phyloP scores from a whole-genome alignment of 2,329 filamentous ascomycete species.

The Neofusicoccum umdonicola region DNA sequence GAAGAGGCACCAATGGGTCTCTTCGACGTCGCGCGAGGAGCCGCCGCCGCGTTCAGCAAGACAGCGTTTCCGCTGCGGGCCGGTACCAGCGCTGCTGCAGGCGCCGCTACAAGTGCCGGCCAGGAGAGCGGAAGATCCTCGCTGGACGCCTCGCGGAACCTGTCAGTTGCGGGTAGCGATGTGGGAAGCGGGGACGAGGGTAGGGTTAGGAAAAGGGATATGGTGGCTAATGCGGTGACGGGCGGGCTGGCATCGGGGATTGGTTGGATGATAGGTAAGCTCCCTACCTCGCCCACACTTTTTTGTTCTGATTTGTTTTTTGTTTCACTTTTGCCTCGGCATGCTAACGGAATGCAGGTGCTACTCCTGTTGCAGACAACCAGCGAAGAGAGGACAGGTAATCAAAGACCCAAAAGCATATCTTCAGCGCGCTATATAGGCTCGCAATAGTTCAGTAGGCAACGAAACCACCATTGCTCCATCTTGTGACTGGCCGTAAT shows the following conservation, averaged over 20 bases:
- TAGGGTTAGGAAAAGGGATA: constrained; percentile 68
- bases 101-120: background rate
- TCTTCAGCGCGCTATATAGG: no score
- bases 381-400: background rate
- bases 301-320: background rate
- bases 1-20: constrained; percentile 54
- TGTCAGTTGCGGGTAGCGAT: constrained; percentile 36
- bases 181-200: constrained; percentile 31
- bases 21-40: constrained; percentile 52
- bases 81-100: constrained; percentile 22
- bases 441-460: no score
- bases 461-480: no score
- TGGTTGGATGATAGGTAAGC: constrained; percentile 62
- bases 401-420: background rate
- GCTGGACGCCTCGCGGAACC: background rate
- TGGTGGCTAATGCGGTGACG: constrained; percentile 64
- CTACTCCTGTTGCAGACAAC: constrained; percentile 1
- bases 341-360: constrained; percentile 8
- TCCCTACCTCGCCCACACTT: background rate
- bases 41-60: constrained; percentile 47
- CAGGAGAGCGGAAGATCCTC: constrained; percentile 13
- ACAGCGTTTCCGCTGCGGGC: constrained; percentile 46
- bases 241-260: constrained; percentile 61
- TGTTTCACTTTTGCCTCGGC: no score
- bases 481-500: no score